A percentile compares a stretch with the other conserved stretches of the same genome.
Conservation (phyloP, 2,329 filamentous ascomycete species). For the Botrytis pseudocinerea region DNA sequence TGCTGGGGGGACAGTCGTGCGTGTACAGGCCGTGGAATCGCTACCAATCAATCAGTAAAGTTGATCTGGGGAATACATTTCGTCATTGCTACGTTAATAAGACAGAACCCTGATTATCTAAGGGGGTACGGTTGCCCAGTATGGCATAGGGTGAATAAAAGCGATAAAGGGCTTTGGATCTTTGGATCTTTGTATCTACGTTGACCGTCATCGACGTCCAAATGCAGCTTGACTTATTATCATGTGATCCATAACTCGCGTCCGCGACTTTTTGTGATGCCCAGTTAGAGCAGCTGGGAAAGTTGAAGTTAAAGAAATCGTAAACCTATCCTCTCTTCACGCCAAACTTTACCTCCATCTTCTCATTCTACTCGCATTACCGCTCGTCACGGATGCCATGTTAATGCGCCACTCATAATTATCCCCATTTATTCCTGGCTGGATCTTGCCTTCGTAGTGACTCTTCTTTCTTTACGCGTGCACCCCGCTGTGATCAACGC, state of each 20-base stretch:
- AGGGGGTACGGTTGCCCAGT: neutral
- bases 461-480: constrained; percentile 28
- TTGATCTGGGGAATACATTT: constrained; percentile 18
- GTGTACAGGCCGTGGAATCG: neutral
- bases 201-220: neutral
- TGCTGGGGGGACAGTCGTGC: neutral
- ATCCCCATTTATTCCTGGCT: constrained; percentile 10
- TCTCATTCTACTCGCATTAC: neutral
- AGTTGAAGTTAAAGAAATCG: neutral
- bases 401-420: neutral
- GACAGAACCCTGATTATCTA: neutral
- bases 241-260: constrained; percentile 21
- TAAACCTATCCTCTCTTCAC: neutral
- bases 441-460: neutral
- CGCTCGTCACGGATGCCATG: neutral
- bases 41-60: constrained; percentile 8
- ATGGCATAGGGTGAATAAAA: neutral
- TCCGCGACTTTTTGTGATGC: constrained; percentile 21
- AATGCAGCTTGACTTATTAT: neutral
- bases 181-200: neutral
- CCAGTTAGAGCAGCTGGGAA: neutral
- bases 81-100: constrained; percentile 13
- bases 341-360: neutral
- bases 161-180: neutral
- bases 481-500: constrained; percentile 34